Conservation (phyloP, 1,139 yeast species). For the Tardiomyces blankii region DNA sequence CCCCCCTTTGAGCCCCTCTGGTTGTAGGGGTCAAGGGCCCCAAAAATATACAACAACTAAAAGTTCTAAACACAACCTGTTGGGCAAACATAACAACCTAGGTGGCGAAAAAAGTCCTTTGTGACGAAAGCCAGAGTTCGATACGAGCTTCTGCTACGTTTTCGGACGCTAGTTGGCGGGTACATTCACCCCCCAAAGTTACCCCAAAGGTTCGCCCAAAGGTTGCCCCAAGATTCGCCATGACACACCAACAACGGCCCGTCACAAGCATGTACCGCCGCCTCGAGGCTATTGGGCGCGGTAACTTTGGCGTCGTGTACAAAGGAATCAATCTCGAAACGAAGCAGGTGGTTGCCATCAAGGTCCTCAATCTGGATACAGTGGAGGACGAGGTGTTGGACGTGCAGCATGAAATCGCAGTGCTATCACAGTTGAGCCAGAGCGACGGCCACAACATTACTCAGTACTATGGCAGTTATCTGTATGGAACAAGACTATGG, state of each 20-base stretch:
- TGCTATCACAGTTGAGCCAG: conserved; percentile 68
- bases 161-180: too few relatives aligned
- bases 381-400: conserved; percentile 91
- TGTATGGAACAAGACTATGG: conserved; percentile 87
- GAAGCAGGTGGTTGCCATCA: conserved; percentile 80
- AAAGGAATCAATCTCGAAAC: conserved; percentile 55
- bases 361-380: conserved; percentile 84
- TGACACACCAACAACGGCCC: background rate
- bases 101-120: too few relatives aligned
- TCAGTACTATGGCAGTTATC: conserved; percentile 79
- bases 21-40: too few relatives aligned
- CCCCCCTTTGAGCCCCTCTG: too few relatives aligned
- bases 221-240: too few relatives aligned
- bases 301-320: conserved; percentile 94
- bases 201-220: too few relatives aligned
- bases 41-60: too few relatives aligned
- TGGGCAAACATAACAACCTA: too few relatives aligned
- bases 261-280: conserved; percentile 40
- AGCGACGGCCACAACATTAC: conserved; percentile 73
- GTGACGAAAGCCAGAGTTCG: too few relatives aligned
- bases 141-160: too few relatives aligned
- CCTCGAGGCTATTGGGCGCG: conserved; percentile 88
- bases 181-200: too few relatives aligned
- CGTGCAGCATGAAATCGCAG: conserved; percentile 87
- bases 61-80: too few relatives aligned